Evolutionary conservation across 164 flowering plant genomes (phyloP).

Genomic region (Magnolia changhungtana): DNA sequence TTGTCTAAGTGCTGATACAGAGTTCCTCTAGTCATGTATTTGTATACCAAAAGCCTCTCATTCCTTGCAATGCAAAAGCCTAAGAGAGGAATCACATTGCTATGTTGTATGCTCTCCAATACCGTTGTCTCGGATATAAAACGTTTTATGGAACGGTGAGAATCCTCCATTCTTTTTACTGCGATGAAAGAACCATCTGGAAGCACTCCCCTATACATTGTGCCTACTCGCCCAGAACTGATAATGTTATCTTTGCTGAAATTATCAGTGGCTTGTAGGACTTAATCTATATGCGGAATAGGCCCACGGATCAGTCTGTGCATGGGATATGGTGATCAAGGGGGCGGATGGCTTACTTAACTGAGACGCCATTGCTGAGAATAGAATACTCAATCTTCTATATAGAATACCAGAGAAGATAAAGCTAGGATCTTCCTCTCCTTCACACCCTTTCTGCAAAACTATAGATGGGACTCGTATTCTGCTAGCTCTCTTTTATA

Average conservation of each 20-base stretch:
- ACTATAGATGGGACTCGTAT: too few species aligned
- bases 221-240: conserved; percentile 18
- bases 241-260: conserved; percentile 20
- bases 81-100: conserved; percentile 25
- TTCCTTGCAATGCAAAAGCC: conserved; percentile 33
- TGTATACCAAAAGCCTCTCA: conserved; percentile 37
- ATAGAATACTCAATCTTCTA: too few species aligned
- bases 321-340: too few species aligned
- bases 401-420: too few species aligned
- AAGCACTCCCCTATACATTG: conserved; percentile 21
- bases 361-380: too few species aligned
- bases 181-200: conserved; percentile 20
- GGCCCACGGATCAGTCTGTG: too few species aligned
- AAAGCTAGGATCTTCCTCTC: too few species aligned
- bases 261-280: conserved; percentile 21
- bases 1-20: conserved; percentile 27
- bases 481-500: too few species aligned
- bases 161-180: conserved; percentile 19
- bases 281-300: too few species aligned
- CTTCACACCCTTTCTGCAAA: too few species aligned
- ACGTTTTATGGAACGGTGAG: conserved; percentile 17
- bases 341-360: too few species aligned
- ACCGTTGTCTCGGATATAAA: conserved; percentile 23
- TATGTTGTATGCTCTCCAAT: conserved; percentile 14
- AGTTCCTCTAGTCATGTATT: conserved; percentile 30